A percentile compares a stretch with the other conserved stretches of the same genome.
Conservation (phyloP, 1,284 basidiomycete species). For the Anthracocystis setariae region DNA sequence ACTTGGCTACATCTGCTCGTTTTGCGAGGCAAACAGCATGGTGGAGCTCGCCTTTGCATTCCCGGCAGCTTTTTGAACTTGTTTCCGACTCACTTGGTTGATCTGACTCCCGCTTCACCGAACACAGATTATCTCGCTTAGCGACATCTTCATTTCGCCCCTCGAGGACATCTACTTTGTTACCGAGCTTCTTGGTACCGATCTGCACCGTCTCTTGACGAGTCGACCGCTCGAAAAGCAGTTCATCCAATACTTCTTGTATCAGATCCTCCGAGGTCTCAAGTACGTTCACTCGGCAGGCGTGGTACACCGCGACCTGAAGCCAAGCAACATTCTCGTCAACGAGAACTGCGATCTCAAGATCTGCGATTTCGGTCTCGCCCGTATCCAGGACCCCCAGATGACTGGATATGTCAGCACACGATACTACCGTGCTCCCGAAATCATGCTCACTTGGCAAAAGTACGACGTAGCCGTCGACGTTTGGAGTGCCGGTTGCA, state of each 20-base stretch:
- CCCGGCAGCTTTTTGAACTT: not conserved
- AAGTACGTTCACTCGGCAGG: constrained; percentile 99
- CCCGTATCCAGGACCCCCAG: constrained; percentile 91
- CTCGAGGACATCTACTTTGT: constrained; percentile 97
- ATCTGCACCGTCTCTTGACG: constrained; percentile 94
- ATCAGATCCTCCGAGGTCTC: constrained; percentile 96
- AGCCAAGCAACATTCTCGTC: constrained; percentile 99
- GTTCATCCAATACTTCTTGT: constrained; percentile 99
- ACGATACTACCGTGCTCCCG: constrained; percentile 96
- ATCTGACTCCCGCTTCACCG: not conserved
- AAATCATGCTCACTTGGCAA: constrained; percentile 99
- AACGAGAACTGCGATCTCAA: constrained; percentile 99
- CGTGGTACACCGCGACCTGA: constrained; percentile 94
- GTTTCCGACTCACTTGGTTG: not conserved
- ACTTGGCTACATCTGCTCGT: too few species aligned
- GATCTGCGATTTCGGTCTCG: constrained; percentile 99
- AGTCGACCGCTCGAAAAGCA: constrained; percentile 98
- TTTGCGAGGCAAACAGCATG: not conserved
- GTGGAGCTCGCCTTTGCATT: not conserved
- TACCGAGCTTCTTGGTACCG: constrained; percentile 97
- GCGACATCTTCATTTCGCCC: constrained; percentile 98
- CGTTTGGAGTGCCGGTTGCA: constrained; percentile 99
- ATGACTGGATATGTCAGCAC: constrained; percentile 99
- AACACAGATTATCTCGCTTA: constrained; percentile 85
- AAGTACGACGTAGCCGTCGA: constrained; percentile 99